Conservation (phyloP, 2,329 filamentous ascomycete genomes). For the Thermothelomyces thermophilus region DNA sequence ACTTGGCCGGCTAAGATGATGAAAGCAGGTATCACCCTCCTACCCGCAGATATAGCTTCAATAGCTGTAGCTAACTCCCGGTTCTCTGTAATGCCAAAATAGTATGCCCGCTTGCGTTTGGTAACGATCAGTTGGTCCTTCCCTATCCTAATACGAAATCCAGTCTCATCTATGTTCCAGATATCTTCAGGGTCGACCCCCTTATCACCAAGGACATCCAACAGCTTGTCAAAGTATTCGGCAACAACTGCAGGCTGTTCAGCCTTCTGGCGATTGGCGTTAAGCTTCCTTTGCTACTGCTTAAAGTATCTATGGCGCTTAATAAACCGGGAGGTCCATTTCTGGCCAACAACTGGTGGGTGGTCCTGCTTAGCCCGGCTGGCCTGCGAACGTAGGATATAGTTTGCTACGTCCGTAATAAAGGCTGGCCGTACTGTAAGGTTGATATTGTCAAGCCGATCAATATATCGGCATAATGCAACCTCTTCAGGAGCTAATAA, state of each 20-base stretch:
- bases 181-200: background rate
- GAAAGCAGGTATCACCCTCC: background rate
- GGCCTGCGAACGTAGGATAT: background rate
- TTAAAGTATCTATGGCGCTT: background rate
- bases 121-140: background rate
- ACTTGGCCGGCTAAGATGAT: background rate
- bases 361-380: background rate
- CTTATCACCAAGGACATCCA: background rate
- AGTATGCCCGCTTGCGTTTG: background rate
- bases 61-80: background rate
- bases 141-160: background rate
- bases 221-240: background rate
- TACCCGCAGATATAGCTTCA: background rate
- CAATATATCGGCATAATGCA: too few relatives aligned
- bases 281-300: background rate
- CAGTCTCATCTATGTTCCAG: conserved; percentile 2
- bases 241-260: background rate
- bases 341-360: background rate
- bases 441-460: too few relatives aligned
- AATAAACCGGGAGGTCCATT: conserved; percentile 1
- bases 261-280: background rate
- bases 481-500: too few relatives aligned
- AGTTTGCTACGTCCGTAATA: background rate
- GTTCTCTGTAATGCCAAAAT: background rate
- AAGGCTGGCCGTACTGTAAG: background rate